Evolutionary conservation across 2,329 filamentous ascomycete species (phyloP), one percentile per base, ranked within the genome.

Genomic region (Calonectria hongkongensis): DNA sequence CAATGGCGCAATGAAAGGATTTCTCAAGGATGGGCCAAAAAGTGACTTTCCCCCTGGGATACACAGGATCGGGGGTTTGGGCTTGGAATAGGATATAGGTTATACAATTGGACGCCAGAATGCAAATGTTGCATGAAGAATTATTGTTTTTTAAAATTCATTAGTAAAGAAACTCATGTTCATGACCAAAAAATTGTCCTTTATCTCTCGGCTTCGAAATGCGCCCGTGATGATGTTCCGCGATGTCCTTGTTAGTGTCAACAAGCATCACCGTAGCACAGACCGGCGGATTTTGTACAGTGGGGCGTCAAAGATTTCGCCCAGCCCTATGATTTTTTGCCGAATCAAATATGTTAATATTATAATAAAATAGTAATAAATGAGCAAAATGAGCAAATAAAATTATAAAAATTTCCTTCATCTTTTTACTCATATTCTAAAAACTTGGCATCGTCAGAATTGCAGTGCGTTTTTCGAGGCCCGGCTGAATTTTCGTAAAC

Each of bases 31-130:
- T 56, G 70, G 71, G 73, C 50, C 71, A 78, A 78, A 79, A 80
- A 75, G 74, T 75, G 75, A 65, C 69, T 64, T 74, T 70, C 74
- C 56, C 58, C 69, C 56, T 21, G 74, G 72, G 76, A 79, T 66
- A 77, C 71, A 76, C 71, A 69, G 76, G 58, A 71, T 71, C 62
- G 77, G 65, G 72, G 73, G 73, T 71, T 73, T 71, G 73, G 60
- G 63, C 69, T 39, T 48, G 65, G 63, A 71, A 73, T 66, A 39
- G 70, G 75, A 79, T 80, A 79, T 76, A 78, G 54, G 77, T 64
- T 78, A 80, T 78, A 80, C 73, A 79, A 72, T 67, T 67, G 72
- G 73, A 78, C 72, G 71, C 73, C 78, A 79, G 78, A 80, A 80
- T 80, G 78, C 78, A 51, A 80, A 73, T 72, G 68, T 67, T 75